Percentiles rank a stretch among this genome's conserved stretches.
phyloP scores from a whole-genome alignment of 169 alveolate species.

The Eimeria zaria region DNA sequence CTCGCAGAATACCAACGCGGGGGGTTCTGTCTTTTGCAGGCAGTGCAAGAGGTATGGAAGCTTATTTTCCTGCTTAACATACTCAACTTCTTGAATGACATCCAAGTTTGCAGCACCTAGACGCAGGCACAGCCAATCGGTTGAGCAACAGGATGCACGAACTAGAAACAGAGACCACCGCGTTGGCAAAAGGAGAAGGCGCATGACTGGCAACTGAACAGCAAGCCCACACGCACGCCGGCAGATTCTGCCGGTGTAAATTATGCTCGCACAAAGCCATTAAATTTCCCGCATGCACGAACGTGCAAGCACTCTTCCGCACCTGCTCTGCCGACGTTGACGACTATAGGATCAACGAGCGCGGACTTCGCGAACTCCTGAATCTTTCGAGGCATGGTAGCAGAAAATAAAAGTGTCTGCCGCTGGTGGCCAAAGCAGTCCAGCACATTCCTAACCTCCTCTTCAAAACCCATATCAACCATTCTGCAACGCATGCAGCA shows the following conservation, averaged over 20 bases:
- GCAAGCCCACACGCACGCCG: not conserved
- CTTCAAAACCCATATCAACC: conserved; percentile 98
- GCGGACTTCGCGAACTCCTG: conserved; percentile 98
- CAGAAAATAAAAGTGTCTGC: conserved; percentile 98
- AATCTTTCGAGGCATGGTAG: conserved; percentile 98
- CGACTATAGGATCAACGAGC: conserved; percentile 96
- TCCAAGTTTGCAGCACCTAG: conserved; percentile 95
- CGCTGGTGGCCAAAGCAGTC: conserved; percentile 95
- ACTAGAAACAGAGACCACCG: not conserved
- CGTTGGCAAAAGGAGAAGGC: not conserved
- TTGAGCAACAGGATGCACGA: not conserved
- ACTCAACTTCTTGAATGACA: conserved; percentile 97
- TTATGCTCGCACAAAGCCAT: not conserved
- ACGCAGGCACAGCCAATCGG: not conserved
- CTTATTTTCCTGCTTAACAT: conserved; percentile 96
- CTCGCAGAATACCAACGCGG: conserved; percentile 97
- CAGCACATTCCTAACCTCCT: conserved; percentile 96
- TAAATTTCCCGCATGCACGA: not conserved
- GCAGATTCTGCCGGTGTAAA: not conserved
- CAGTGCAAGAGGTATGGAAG: conserved; percentile 93
- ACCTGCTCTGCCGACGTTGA: conserved; percentile 97
- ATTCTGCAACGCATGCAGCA: conserved; percentile 84
- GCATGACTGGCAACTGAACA: not conserved
- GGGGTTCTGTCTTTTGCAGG: conserved; percentile 98
- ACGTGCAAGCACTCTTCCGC: conserved; percentile 12